Evolutionary conservation across 768 basidiomycete species (phyloP).

Genomic region (Dioszegia crocea): DNA sequence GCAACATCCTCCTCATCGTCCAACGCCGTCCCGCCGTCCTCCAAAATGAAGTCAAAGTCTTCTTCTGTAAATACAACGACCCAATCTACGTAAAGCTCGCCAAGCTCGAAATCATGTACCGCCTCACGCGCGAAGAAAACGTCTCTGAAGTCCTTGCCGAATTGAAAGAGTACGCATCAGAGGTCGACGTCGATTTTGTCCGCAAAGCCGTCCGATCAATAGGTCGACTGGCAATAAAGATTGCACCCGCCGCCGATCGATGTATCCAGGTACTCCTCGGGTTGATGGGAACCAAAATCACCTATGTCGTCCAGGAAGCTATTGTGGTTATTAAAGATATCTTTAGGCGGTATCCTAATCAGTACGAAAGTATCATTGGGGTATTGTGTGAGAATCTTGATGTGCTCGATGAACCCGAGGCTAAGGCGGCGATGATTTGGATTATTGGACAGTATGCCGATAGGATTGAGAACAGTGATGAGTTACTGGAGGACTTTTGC

Average conservation of each 20-base stretch:
- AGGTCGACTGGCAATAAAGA: constrained; percentile 96
- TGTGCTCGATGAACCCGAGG: constrained; percentile 87
- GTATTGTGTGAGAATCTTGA: constrained; percentile 89
- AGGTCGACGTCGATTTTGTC: constrained; percentile 97
- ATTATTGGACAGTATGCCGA: constrained; percentile 94
- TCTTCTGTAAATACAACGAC: constrained; percentile 99
- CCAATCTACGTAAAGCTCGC: constrained; percentile 98
- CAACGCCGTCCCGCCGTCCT: constrained; percentile 87
- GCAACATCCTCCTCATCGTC: constrained; percentile 95
- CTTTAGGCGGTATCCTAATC: constrained; percentile 92
- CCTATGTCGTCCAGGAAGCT: constrained; percentile 95
- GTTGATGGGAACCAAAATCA: constrained; percentile 86
- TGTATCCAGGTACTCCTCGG: constrained; percentile 82
- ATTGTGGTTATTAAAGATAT: constrained; percentile 97
- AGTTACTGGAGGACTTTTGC: constrained; percentile 84
- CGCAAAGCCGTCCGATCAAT: constrained; percentile 96
- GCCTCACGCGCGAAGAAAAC: constrained; percentile 90
- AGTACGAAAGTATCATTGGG: constrained; percentile 94
- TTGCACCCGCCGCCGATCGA: constrained; percentile 76
- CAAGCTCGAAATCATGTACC: constrained; percentile 98
- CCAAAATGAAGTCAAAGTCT: constrained; percentile 96
- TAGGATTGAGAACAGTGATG: constrained; percentile 91
- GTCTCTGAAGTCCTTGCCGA: constrained; percentile 88
- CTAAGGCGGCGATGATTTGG: constrained; percentile 97
- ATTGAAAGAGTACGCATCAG: constrained; percentile 96